Conservation (phyloP, 1,139 yeast species). For the Spencermartinsiella ligniputridi region DNA sequence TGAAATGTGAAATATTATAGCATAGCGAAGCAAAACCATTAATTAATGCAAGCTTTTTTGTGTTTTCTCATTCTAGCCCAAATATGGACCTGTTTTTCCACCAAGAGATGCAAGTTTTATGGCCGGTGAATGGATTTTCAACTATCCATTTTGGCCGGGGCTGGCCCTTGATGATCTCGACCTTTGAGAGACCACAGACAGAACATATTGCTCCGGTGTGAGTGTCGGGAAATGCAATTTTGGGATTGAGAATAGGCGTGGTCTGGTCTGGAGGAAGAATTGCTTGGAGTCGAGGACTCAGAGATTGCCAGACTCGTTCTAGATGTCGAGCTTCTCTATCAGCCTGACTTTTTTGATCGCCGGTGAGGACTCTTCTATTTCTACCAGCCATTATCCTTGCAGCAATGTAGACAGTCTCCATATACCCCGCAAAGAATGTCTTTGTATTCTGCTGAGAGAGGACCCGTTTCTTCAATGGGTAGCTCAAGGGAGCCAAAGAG, state of each 20-base stretch:
- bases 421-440: constrained; percentile 20
- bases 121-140: constrained; percentile 13
- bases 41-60: not conserved
- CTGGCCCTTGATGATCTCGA: constrained; percentile 20
- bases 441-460: constrained; percentile 23
- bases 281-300: constrained; percentile 17
- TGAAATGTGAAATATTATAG: not conserved
- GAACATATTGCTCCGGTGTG: constrained; percentile 12
- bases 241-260: constrained; percentile 15
- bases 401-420: constrained; percentile 21
- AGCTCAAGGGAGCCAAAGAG: constrained; percentile 22
- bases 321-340: constrained; percentile 21
- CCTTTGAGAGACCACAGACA: constrained; percentile 23
- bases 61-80: constrained; percentile 6
- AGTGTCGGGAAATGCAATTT: constrained; percentile 8
- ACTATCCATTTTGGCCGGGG: constrained; percentile 16
- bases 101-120: constrained; percentile 18
- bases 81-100: constrained; percentile 19
- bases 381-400: constrained; percentile 27
- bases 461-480: constrained; percentile 22
- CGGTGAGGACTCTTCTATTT: constrained; percentile 16
- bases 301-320: constrained; percentile 20
- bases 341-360: constrained; percentile 12
- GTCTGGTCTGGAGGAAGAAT: constrained; percentile 11
- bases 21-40: too few relatives aligned